A percentile compares a stretch with the other conserved stretches of the same genome.
phyloP scores from a whole-genome alignment of 306 rosid genomes.

The Arachis hypogaea region DNA sequence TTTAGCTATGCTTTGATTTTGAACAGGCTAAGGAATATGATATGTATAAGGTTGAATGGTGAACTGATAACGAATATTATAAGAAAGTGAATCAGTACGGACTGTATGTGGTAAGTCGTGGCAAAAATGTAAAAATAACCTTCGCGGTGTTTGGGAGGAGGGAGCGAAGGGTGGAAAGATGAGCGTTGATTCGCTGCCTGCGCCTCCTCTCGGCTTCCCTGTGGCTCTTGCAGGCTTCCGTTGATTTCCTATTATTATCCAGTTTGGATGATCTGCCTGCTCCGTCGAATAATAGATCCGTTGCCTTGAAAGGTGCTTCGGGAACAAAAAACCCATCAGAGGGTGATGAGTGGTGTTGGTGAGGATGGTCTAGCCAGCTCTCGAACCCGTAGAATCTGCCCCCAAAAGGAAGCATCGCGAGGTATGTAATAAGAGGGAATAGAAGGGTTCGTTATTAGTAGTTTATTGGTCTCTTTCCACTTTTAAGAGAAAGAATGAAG shows the following conservation, averaged over 20 bases:
- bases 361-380: constrained; percentile 36
- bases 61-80: too few species aligned
- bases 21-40: too few species aligned
- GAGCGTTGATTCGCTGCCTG: constrained; percentile 88
- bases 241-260: constrained; percentile 43
- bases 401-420: constrained; percentile 55
- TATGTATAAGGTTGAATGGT: too few species aligned
- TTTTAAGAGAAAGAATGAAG: neutral
- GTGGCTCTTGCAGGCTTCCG: constrained; percentile 75
- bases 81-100: too few species aligned
- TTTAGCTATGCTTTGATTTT: too few species aligned
- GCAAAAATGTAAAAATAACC: constrained; percentile 38
- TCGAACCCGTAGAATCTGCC: constrained; percentile 43
- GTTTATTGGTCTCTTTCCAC: neutral
- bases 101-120: too few species aligned
- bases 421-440: neutral
- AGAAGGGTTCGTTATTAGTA: neutral
- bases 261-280: too few species aligned
- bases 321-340: neutral
- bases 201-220: constrained; percentile 95
- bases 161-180: constrained; percentile 80
- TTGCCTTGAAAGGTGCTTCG: constrained; percentile 36
- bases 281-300: constrained; percentile 34
- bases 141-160: constrained; percentile 75
- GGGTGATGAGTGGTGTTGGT: neutral